Evolutionary conservation across 495 filamentous ascomycete genomes (phyloP).

Genomic region (Xylaria castorea): DNA sequence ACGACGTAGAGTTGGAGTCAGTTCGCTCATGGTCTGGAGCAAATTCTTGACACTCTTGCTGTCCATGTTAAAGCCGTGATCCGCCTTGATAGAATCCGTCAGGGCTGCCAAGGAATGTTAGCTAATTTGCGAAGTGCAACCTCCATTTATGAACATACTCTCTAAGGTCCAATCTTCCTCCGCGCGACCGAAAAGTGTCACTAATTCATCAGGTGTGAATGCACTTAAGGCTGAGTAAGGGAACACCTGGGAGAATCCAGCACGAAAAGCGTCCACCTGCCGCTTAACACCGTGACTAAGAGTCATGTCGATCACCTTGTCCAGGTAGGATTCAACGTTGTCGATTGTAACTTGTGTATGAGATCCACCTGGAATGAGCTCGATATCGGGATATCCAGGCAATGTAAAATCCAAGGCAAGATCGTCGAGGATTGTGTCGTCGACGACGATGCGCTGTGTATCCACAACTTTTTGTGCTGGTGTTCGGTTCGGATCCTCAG

Average conservation of each 20-base stretch:
- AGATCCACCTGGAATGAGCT: constrained; percentile 76
- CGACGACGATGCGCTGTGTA: constrained; percentile 70
- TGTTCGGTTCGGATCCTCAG: constrained; percentile 68
- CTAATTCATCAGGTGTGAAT: constrained; percentile 96
- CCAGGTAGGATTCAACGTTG: constrained; percentile 86
- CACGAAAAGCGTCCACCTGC: constrained; percentile 90
- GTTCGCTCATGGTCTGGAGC: constrained; percentile 93
- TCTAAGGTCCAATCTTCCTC: constrained; percentile 99
- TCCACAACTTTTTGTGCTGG: constrained; percentile 72
- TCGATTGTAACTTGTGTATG: constrained; percentile 81
- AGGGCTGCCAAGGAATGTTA: constrained; percentile 65
- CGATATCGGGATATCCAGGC: constrained; percentile 89
- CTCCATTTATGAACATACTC: constrained; percentile 65
- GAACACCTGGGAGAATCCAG: constrained; percentile 95
- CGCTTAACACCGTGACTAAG: constrained; percentile 83
- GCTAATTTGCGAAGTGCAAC: background rate
- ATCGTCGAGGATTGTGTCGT: constrained; percentile 82
- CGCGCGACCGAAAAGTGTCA: constrained; percentile 90
- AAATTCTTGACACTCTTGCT: constrained; percentile 95
- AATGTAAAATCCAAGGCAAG: constrained; percentile 92
- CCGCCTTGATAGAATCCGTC: constrained; percentile 99
- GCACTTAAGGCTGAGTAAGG: constrained; percentile 90
- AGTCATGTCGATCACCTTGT: constrained; percentile 90
- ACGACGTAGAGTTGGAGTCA: constrained; percentile 74
- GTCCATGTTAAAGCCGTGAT: constrained; percentile 99